Percentiles rank a stretch among this genome's conserved stretches.
Evolutionary conservation across 2,329 filamentous ascomycete genomes (phyloP).

Genomic region (Curvularia spicifera): DNA sequence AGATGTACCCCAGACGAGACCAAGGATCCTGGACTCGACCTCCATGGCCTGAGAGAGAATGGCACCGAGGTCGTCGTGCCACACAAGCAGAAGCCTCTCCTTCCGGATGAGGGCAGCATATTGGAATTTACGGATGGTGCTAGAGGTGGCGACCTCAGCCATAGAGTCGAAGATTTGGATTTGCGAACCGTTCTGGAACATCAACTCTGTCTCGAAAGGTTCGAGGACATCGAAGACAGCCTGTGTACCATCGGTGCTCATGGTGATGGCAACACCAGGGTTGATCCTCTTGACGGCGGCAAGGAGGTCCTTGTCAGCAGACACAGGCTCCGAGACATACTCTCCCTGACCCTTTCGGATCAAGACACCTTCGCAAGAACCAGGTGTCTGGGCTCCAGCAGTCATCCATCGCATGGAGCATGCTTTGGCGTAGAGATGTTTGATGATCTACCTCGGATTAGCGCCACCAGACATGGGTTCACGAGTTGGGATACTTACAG

Average conservation of each 20-base stretch:
- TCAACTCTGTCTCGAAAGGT: slow-evolving; percentile 53
- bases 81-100: slow-evolving; percentile 74
- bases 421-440: slow-evolving; percentile 36
- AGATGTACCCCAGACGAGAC: slow-evolving; percentile 65
- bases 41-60: slow-evolving; percentile 71
- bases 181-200: slow-evolving; percentile 51
- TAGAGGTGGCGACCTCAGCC: slow-evolving; percentile 49
- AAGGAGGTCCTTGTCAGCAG: slow-evolving; percentile 49
- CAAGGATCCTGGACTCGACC: slow-evolving; percentile 78
- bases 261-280: slow-evolving; percentile 57
- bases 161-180: slow-evolving; percentile 58
- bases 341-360: slow-evolving; percentile 70
- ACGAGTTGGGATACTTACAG: slow-evolving; percentile 21
- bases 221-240: slow-evolving; percentile 54
- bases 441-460: slow-evolving; percentile 32
- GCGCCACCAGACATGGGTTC: neutral
- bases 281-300: slow-evolving; percentile 56
- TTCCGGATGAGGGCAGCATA: slow-evolving; percentile 79
- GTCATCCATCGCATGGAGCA: slow-evolving; percentile 35
- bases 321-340: slow-evolving; percentile 64
- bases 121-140: slow-evolving; percentile 75
- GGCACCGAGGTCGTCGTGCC: slow-evolving; percentile 79
- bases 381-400: slow-evolving; percentile 15
- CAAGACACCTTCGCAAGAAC: slow-evolving; percentile 66
- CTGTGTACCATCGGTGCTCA: slow-evolving; percentile 57